Conservation (phyloP, 2,329 filamentous ascomycete species). For the Botryotinia calthae region DNA sequence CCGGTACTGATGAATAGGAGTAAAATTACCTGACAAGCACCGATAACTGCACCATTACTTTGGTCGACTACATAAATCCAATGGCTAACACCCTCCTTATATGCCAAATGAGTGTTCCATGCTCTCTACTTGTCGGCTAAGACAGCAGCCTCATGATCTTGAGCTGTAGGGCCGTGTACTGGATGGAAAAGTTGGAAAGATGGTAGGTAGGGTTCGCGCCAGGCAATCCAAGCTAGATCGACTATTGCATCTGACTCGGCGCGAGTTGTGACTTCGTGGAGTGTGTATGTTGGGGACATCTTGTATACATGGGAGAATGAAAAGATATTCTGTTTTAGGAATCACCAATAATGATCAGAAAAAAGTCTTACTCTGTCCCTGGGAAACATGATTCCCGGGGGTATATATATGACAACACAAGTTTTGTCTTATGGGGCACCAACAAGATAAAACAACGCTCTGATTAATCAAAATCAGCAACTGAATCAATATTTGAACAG, state of each 20-base stretch:
- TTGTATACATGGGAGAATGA: too few relatives aligned
- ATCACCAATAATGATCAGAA: neutral
- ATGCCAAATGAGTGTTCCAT: slow-evolving; percentile 1
- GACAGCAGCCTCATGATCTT: neutral
- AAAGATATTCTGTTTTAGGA: neutral
- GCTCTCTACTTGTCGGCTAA: slow-evolving; percentile 13
- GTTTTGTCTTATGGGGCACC: neutral
- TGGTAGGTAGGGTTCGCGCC: neutral
- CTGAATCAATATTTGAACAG: neutral
- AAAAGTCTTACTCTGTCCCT: neutral
- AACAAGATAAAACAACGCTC: neutral
- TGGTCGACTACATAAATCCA: slow-evolving; percentile 15
- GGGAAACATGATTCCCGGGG: neutral
- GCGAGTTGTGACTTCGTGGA: neutral
- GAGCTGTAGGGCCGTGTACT: neutral
- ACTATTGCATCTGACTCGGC: neutral
- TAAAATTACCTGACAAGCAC: neutral
- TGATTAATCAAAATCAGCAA: neutral
- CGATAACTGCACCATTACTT: neutral
- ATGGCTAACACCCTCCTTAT: slow-evolving; percentile 5
- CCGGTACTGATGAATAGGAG: neutral
- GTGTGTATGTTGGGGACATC: neutral
- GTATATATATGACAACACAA: neutral
- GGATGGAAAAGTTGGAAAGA: slow-evolving; percentile 3
- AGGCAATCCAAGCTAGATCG: neutral